Evolutionary conservation across 768 basidiomycete species (phyloP).

Genomic region (Pleurotus citrinopileatus): DNA sequence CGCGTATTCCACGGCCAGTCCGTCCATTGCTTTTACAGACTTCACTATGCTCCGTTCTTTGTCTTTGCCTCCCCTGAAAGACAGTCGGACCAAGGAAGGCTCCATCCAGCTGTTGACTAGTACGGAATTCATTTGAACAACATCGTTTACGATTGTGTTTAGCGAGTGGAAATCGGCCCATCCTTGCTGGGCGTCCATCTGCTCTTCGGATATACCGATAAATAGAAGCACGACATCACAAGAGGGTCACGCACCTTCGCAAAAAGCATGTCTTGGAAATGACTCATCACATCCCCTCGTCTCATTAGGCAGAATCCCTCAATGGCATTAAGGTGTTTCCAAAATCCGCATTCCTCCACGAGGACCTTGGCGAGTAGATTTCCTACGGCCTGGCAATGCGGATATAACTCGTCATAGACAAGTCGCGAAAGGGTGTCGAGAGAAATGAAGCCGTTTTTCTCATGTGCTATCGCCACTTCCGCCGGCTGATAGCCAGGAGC

Average conservation of each 20-base stretch:
- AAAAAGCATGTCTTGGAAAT: conserved; percentile 73
- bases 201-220: background rate
- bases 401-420: conserved; percentile 62
- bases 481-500: background rate
- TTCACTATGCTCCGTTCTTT: conserved; percentile 40
- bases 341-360: conserved; percentile 63
- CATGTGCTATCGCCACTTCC: background rate
- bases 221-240: background rate
- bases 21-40: conserved; percentile 65
- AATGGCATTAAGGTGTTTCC: conserved; percentile 58
- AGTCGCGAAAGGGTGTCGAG: conserved; percentile 58
- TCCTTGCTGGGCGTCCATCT: conserved; percentile 73
- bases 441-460: conserved; percentile 45
- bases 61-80: conserved; percentile 54
- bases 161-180: conserved; percentile 87
- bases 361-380: conserved; percentile 53
- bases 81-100: conserved; percentile 66
- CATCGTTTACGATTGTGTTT: conserved; percentile 73
- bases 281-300: conserved; percentile 72
- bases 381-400: conserved; percentile 52
- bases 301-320: conserved; percentile 76
- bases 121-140: conserved; percentile 45
- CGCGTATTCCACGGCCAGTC: conserved; percentile 73
- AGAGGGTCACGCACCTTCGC: conserved; percentile 48
- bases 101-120: conserved; percentile 54